Evolutionary conservation across 148 eudicot species (phyloP).

Genomic region (Cornus kousa): DNA sequence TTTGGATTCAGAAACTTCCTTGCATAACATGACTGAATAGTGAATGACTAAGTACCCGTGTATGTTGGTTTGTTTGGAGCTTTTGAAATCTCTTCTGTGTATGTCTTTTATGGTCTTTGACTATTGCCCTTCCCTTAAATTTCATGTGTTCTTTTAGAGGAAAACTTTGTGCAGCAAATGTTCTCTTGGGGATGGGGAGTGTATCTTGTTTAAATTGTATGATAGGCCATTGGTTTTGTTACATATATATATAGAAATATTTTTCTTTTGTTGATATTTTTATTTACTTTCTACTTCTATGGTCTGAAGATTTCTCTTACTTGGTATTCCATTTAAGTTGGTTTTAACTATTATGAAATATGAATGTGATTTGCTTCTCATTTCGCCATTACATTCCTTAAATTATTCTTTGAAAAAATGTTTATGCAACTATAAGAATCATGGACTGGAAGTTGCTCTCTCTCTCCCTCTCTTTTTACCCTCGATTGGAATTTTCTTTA

Average conservation of each 20-base stretch:
- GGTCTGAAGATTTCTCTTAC: background rate
- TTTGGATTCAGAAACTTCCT: background rate
- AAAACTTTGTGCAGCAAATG: background rate
- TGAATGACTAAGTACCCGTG: background rate
- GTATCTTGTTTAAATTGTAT: too few relatives aligned
- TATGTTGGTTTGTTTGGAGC: too few relatives aligned
- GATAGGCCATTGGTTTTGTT: background rate
- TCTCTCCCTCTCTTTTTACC: too few relatives aligned
- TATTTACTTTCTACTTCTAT: background rate
- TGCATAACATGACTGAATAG: background rate
- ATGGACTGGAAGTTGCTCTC: background rate
- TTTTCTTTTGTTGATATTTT: background rate
- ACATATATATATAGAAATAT: too few relatives aligned
- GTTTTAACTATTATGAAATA: too few relatives aligned
- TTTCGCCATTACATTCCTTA: too few relatives aligned
- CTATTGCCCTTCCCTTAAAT: background rate
- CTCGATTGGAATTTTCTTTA: background rate
- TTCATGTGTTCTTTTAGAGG: background rate
- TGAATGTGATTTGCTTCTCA: too few relatives aligned
- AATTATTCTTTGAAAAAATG: background rate
- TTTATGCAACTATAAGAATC: too few relatives aligned
- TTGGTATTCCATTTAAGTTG: background rate
- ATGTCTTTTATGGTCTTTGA: background rate
- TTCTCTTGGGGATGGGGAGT: too few relatives aligned
- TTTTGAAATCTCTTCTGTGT: too few relatives aligned